A percentile compares a stretch with the other conserved stretches of the same genome.
These are phyloP conservation scores for Leishmania amazonensis DNA, from an alignment of 208 protist genomes.

Conservation along the genomic window DNA sequence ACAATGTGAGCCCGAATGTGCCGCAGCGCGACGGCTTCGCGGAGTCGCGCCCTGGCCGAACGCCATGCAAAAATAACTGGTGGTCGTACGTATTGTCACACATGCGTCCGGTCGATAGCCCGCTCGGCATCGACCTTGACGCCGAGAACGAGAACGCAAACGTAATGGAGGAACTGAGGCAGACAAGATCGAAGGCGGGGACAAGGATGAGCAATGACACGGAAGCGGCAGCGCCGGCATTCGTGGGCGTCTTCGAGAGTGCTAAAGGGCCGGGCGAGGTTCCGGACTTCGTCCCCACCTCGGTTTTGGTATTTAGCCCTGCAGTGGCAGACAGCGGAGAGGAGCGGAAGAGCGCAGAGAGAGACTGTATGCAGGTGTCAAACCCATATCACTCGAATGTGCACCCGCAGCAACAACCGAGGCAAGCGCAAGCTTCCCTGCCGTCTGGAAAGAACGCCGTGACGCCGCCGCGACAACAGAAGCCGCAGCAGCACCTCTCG, in stretches of 20 bases:
- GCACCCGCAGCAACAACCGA: neutral
- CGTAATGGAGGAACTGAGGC: slow-evolving; percentile 28
- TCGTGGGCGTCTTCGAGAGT: neutral
- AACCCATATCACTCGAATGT: neutral
- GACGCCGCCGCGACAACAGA: neutral
- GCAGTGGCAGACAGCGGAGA: neutral
- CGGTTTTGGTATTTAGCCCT: too few species aligned
- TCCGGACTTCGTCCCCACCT: neutral
- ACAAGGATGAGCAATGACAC: neutral
- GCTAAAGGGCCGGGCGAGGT: neutral
- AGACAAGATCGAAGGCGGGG: slow-evolving; percentile 9
- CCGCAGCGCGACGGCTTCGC: slow-evolving; percentile 25
- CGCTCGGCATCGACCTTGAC: slow-evolving; percentile 39
- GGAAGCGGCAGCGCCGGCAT: neutral
- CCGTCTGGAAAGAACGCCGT: neutral
- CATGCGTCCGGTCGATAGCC: slow-evolving; percentile 43
- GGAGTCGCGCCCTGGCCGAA: slow-evolving; percentile 26
- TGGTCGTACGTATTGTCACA: slow-evolving; percentile 38
- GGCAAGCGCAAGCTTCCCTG: neutral
- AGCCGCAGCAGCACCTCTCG: neutral
- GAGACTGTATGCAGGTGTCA: neutral
- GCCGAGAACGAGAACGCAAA: slow-evolving; percentile 34
- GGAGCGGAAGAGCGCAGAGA: neutral
- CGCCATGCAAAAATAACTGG: slow-evolving; percentile 41
- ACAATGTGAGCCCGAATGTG: slow-evolving; percentile 7